These are phyloP conservation scores for Plasmodium cynomolgi DNA, from an alignment of 169 alveolate genomes.

Conservation along the genomic window DNA sequence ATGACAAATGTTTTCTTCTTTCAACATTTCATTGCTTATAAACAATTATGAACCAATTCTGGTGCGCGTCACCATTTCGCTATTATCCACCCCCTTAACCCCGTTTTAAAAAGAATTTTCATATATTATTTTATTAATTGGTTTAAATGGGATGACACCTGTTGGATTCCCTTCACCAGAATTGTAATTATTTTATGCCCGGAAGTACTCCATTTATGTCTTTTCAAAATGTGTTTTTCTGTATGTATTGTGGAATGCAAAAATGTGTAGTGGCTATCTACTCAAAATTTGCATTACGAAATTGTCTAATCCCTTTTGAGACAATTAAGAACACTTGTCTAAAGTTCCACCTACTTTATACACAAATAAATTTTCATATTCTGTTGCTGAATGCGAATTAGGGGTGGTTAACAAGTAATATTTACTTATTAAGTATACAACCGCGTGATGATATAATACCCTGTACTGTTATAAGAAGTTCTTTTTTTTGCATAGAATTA, in stretches of 20 bases:
- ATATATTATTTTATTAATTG: no score
- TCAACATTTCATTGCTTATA: neutral
- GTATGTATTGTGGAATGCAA: neutral
- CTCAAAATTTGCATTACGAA: neutral
- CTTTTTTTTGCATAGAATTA: no score
- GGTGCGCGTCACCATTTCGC: neutral
- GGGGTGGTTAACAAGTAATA: neutral
- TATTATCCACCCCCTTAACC: neutral
- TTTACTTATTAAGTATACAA: neutral
- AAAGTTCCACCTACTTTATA: neutral
- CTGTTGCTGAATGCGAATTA: neutral
- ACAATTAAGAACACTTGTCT: neutral
- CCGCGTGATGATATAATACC: neutral
- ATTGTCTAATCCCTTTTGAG: neutral
- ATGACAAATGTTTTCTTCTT: neutral
- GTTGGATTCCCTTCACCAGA: neutral
- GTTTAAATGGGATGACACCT: neutral
- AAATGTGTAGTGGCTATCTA: neutral
- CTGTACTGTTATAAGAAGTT: neutral
- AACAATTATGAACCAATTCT: neutral
- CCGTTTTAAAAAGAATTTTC: no score
- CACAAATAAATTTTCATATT: no score
- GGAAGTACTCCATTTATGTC: neutral
- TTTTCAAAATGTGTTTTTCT: neutral
- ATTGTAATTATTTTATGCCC: no score